These are phyloP conservation scores for Rhodotorula mucilaginosa DNA, from an alignment of 1,284 basidiomycete species.

Conservation along the genomic window DNA sequence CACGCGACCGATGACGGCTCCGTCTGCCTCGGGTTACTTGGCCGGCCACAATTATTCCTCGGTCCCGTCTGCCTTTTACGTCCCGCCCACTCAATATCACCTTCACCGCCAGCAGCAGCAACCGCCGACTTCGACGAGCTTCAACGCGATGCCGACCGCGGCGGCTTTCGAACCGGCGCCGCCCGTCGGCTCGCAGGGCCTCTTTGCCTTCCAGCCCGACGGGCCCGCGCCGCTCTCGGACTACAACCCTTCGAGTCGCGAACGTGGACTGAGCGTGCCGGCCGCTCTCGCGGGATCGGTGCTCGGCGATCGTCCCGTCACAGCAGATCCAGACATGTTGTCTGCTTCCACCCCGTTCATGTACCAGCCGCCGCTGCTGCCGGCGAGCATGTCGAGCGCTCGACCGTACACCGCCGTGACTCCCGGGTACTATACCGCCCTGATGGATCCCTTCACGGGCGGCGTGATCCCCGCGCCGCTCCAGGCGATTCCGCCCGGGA, in stretches of 20 bases:
- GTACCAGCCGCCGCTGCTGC: conserved; percentile 22
- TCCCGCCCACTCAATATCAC: conserved; percentile 2
- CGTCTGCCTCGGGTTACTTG: conserved; percentile 18
- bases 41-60: conserved; percentile 5
- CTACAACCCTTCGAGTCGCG: neutral
- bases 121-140: neutral
- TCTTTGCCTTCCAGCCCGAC: conserved; percentile 1
- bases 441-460: conserved; percentile 17
- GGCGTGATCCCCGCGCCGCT: neutral
- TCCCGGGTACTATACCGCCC: conserved; percentile 10
- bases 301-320: neutral
- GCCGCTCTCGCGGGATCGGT: conserved; percentile 1
- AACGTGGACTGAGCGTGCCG: conserved; percentile 16
- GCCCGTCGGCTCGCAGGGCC: neutral
- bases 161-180: neutral
- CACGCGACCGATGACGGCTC: conserved; percentile 41
- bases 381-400: neutral
- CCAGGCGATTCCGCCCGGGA: neutral
- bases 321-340: neutral
- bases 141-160: neutral
- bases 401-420: neutral
- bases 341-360: conserved; percentile 23
- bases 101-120: neutral
- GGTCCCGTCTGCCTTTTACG: conserved; percentile 31
- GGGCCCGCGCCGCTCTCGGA: neutral